phyloP scores from a whole-genome alignment of 306 rosid genomes.

The Purshia tridentata region DNA sequence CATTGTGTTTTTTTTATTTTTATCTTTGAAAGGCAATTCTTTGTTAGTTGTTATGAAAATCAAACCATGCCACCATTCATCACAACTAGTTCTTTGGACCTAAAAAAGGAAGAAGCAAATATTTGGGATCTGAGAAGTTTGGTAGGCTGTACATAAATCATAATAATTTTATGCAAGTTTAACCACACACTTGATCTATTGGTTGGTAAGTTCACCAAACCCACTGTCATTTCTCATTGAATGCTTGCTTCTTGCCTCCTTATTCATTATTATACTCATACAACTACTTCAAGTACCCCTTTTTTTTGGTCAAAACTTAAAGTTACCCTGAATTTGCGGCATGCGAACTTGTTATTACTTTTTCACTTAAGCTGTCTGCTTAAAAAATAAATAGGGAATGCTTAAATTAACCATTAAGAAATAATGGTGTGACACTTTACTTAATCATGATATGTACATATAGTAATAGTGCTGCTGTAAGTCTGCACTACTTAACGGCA shows the following conservation, averaged over 20 bases:
- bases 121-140: not conserved
- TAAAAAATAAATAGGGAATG: not conserved
- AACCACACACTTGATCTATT: not conserved
- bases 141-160: no score
- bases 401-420: conserved; percentile 3
- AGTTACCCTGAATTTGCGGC: not conserved
- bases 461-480: not conserved
- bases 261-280: no score
- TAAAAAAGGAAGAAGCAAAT: not conserved
- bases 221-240: not conserved
- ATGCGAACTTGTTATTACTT: not conserved
- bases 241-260: not conserved
- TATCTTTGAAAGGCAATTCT: no score
- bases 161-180: not conserved
- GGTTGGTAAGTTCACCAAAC: conserved; percentile 16
- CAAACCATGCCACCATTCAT: not conserved
- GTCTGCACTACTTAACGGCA: not conserved
- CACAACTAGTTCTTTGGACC: not conserved
- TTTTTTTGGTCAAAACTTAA: no score
- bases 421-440: conserved; percentile 25
- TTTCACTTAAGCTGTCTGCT: not conserved
- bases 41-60: no score
- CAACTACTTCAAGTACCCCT: conserved; percentile 1
- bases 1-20: no score
- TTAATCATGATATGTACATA: not conserved